These are phyloP conservation scores for Penicillium sp. DNA, from an alignment of 2,329 filamentous ascomycete genomes.

Conservation along the genomic window DNA sequence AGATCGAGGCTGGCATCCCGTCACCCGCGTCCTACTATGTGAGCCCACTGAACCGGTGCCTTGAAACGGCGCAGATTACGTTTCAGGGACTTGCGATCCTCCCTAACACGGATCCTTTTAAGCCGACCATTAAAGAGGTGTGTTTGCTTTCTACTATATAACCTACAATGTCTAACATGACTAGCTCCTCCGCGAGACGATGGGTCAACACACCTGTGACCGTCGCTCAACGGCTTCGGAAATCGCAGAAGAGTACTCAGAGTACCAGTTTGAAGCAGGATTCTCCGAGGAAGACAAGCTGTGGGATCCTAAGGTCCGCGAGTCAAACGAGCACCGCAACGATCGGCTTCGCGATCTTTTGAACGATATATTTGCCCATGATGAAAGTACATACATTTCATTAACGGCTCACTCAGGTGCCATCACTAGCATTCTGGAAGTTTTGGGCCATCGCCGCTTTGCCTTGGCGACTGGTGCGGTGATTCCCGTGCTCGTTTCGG, in stretches of 20 bases:
- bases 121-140: constrained; percentile 58
- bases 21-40: constrained; percentile 56
- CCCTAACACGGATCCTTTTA: constrained; percentile 48
- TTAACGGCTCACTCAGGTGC: constrained; percentile 60
- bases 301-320: constrained; percentile 50
- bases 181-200: constrained; percentile 55
- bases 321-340: constrained; percentile 50
- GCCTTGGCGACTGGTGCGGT: constrained; percentile 50
- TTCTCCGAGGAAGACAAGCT: constrained; percentile 56
- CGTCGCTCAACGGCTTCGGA: constrained; percentile 50
- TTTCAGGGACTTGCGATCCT: constrained; percentile 52
- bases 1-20: constrained; percentile 51
- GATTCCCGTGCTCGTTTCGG: constrained; percentile 52
- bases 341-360: constrained; percentile 48
- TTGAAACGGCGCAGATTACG: constrained; percentile 56
- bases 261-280: constrained; percentile 51
- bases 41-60: constrained; percentile 57
- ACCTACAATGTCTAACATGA: not conserved
- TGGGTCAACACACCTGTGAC: constrained; percentile 63
- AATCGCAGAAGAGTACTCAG: constrained; percentile 51
- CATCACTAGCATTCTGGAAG: constrained; percentile 53
- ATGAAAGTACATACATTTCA: constrained; percentile 50
- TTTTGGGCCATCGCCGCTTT: constrained; percentile 49
- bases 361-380: constrained; percentile 53
- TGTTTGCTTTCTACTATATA: not conserved